Evolutionary conservation across 305 asterid genomes (phyloP).

Genomic region (Fraxinus paxiana): DNA sequence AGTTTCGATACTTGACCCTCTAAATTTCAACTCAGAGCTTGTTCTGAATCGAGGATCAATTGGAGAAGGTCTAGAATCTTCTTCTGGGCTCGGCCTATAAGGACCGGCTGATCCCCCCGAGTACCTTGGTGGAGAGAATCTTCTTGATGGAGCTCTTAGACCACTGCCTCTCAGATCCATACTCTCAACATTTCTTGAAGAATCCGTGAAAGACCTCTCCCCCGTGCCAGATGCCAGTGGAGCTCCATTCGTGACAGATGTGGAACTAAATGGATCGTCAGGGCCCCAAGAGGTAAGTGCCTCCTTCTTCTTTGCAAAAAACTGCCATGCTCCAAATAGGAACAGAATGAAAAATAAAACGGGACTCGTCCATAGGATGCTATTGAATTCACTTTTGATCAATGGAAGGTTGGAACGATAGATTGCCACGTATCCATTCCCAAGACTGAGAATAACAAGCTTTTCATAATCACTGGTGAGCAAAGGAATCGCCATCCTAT

Average conservation of each 20-base stretch:
- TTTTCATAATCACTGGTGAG: constrained; percentile 69
- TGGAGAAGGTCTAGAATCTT: constrained; percentile 45
- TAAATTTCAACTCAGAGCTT: constrained; percentile 54
- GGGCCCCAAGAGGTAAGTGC: constrained; percentile 94
- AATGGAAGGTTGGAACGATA: constrained; percentile 78
- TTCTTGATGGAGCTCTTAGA: constrained; percentile 57
- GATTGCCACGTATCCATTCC: constrained; percentile 69
- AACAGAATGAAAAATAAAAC: constrained; percentile 73
- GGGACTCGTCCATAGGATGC: constrained; percentile 81
- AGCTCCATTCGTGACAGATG: constrained; percentile 45
- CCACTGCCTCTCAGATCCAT: constrained; percentile 61
- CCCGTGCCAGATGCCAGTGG: constrained; percentile 41
- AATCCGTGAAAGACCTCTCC: constrained; percentile 53
- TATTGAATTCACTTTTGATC: constrained; percentile 66
- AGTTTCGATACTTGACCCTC: constrained; percentile 60
- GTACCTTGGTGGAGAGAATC: constrained; percentile 71
- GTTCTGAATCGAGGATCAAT: constrained; percentile 62
- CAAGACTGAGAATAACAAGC: constrained; percentile 61
- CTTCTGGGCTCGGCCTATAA: constrained; percentile 45
- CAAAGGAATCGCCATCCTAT: constrained; percentile 38
- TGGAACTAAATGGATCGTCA: constrained; percentile 60
- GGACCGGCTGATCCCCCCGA: constrained; percentile 50
- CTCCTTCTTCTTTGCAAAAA: constrained; percentile 84
- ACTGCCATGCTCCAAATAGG: constrained; percentile 84
- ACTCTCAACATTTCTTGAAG: constrained; percentile 59